Base-by-base conservation (phyloP, 2,329 filamentous ascomycete species). In the Aureobasidium namibiae region DNA sequence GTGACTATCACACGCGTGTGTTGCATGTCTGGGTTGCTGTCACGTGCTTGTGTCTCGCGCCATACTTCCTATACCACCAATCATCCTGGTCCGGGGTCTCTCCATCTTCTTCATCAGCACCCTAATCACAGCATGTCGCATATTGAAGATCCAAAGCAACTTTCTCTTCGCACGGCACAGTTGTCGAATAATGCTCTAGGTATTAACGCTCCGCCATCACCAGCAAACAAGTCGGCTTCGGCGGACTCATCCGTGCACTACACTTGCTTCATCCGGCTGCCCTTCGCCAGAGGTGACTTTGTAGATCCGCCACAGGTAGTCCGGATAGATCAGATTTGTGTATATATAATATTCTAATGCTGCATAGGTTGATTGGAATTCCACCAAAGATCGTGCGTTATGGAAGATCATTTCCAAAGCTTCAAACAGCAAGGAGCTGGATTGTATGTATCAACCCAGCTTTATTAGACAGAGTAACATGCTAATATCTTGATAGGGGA, bases 401-500 rank as follows among this genome's bases (percentile, higher is more conserved):
- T 99, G 94, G 94, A 89, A 89, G 72, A 84, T 96, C 54, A 82
- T 97, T 6, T 95, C 91, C 0, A 86, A 86, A 62, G 85, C 87
- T 33, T 85, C 89, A 1, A 90, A 90, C 69, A 88, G 85, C 54
- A 82, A 80, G 60, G 88, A 95, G 68, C 85, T 96, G 68, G 85
- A 97, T 71, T 99, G 92, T 95, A 78, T 71, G 67, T 78, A 61
- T 23, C 36, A 10, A 45, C 13, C 10, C 26, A 7, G 16, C 1
- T 18, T 21, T 3, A 53, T 33, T 6, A n/a, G 61, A 52, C 60
- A 61, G 54, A 66, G 57, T 26, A 24, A 21, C 13, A 18, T 18
- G 60, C 36, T 59, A 16, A 62, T 50, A 53, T 18, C 2, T 18
- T 50, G 5, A 16, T 16, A 94, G 89, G 89, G 89, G 85, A 86